phyloP scores from a whole-genome alignment of 1,139 yeast genomes.

The Candida pseudocylindracea region DNA sequence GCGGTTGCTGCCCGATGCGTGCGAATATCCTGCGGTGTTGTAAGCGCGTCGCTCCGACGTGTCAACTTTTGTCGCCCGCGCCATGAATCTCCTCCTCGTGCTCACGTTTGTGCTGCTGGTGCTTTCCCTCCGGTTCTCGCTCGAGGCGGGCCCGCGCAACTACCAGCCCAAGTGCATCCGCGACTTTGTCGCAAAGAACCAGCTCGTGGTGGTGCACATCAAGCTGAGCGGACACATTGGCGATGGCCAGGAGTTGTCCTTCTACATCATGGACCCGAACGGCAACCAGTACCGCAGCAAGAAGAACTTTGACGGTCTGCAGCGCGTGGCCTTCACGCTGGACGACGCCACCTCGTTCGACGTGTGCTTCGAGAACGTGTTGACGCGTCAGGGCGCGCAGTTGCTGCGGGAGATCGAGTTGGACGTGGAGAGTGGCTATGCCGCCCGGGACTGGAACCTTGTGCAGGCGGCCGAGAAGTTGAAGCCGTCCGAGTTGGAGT shows the following conservation, averaged over 20 bases:
- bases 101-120: slow-evolving; percentile 4
- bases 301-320: slow-evolving; percentile 41
- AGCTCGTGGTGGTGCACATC: slow-evolving; percentile 66
- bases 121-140: background rate
- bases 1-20: too few species aligned
- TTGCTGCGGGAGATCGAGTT: slow-evolving; percentile 51
- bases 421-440: slow-evolving; percentile 88
- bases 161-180: slow-evolving; percentile 43
- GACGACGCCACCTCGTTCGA: slow-evolving; percentile 73
- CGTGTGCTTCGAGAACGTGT: slow-evolving; percentile 63
- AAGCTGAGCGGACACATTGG: slow-evolving; percentile 51
- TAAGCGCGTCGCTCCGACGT: slow-evolving; percentile 2
- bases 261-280: slow-evolving; percentile 37
- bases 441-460: slow-evolving; percentile 96
- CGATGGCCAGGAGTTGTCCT: slow-evolving; percentile 64
- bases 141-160: too few species aligned
- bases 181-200: slow-evolving; percentile 70
- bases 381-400: slow-evolving; percentile 11
- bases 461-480: slow-evolving; percentile 82
- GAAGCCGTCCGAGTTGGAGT: slow-evolving; percentile 78
- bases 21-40: too few species aligned
- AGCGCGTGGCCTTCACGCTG: slow-evolving; percentile 64
- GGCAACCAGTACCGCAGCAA: slow-evolving; percentile 54
- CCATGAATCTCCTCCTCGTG: slow-evolving; percentile 3
- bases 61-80: background rate